phyloP scores from a whole-genome alignment of 306 rosid genomes.

The Casuarina equisetifolia region DNA sequence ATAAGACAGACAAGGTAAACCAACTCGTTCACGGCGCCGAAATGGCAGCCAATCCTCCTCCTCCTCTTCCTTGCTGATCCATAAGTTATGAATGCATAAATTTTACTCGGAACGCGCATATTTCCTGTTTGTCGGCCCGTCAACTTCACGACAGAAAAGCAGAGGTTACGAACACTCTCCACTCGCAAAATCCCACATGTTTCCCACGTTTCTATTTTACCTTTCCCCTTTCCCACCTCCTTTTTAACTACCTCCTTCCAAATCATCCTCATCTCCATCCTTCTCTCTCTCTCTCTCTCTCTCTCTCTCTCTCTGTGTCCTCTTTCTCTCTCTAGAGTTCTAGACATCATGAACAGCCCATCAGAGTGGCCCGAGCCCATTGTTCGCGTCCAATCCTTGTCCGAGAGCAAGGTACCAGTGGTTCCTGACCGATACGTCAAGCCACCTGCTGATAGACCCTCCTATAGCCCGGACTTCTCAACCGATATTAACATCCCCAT shows the following conservation, averaged over 20 bases:
- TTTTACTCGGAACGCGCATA: neutral
- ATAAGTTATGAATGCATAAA: slow-evolving; percentile 21
- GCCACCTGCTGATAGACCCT: slow-evolving; percentile 52
- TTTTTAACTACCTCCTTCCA: slow-evolving; percentile 25
- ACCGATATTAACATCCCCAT: slow-evolving; percentile 38
- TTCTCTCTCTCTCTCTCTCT: slow-evolving; percentile 2
- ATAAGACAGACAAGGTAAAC: neutral
- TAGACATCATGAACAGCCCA: slow-evolving; percentile 34
- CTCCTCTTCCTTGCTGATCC: neutral
- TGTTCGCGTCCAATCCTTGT: slow-evolving; percentile 74
- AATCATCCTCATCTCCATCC: slow-evolving; percentile 13
- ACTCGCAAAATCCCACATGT: slow-evolving; percentile 23
- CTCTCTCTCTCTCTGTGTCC: slow-evolving; percentile 6
- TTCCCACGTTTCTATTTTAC: slow-evolving; percentile 59
- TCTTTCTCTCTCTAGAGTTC: neutral
- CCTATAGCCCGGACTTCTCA: neutral
- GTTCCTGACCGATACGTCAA: slow-evolving; percentile 75
- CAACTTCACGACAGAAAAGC: neutral
- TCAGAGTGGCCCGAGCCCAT: slow-evolving; percentile 89
- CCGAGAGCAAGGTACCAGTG: slow-evolving; percentile 40
- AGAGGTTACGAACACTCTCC: neutral
- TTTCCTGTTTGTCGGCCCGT: slow-evolving; percentile 17
- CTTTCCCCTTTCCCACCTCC: slow-evolving; percentile 35
- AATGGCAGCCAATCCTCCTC: slow-evolving; percentile 29
- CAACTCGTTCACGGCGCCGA: slow-evolving; percentile 48